These are phyloP conservation scores for Ganoderma multipileum DNA, from an alignment of 1,284 basidiomycete species.

Conservation along the genomic window DNA sequence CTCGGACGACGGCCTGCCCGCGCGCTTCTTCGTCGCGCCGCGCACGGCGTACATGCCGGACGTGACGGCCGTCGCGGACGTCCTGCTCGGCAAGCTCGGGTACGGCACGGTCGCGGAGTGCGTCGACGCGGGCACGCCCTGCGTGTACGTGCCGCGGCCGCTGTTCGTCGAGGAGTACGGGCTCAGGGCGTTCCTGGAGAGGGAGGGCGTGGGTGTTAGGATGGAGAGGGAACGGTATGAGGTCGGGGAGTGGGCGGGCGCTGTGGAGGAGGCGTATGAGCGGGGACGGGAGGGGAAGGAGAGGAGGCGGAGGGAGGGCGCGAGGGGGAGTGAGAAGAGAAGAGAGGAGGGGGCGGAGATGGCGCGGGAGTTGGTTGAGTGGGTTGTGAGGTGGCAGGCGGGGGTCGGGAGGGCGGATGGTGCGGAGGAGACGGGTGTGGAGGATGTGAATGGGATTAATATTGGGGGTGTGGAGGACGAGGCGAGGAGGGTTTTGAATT, in stretches of 20 bases:
- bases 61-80: slow-evolving; percentile 74
- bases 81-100: slow-evolving; percentile 80
- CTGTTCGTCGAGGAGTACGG: slow-evolving; percentile 84
- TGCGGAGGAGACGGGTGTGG: not conserved
- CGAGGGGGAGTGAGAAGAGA: slow-evolving; percentile 46
- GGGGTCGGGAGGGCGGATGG: slow-evolving; percentile 9
- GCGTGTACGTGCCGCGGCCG: slow-evolving; percentile 77
- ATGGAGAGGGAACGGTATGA: slow-evolving; percentile 69
- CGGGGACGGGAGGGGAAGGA: slow-evolving; percentile 54
- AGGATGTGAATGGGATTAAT: not conserved
- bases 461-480: not conserved
- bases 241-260: slow-evolving; percentile 68
- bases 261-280: slow-evolving; percentile 61
- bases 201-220: slow-evolving; percentile 70
- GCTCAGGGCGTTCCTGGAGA: slow-evolving; percentile 64
- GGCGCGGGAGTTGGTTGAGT: slow-evolving; percentile 57
- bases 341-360: slow-evolving; percentile 54
- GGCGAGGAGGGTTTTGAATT: not conserved
- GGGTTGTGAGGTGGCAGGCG: slow-evolving; percentile 49
- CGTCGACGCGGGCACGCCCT: slow-evolving; percentile 74
- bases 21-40: slow-evolving; percentile 77
- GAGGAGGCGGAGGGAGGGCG: slow-evolving; percentile 47
- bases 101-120: slow-evolving; percentile 79
- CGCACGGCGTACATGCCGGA: slow-evolving; percentile 83
- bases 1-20: slow-evolving; percentile 56